Percentiles rank a stretch among this genome's conserved stretches.
Evolutionary conservation across 331 rosid species (phyloP).

Genomic region (Ulmus americana): DNA sequence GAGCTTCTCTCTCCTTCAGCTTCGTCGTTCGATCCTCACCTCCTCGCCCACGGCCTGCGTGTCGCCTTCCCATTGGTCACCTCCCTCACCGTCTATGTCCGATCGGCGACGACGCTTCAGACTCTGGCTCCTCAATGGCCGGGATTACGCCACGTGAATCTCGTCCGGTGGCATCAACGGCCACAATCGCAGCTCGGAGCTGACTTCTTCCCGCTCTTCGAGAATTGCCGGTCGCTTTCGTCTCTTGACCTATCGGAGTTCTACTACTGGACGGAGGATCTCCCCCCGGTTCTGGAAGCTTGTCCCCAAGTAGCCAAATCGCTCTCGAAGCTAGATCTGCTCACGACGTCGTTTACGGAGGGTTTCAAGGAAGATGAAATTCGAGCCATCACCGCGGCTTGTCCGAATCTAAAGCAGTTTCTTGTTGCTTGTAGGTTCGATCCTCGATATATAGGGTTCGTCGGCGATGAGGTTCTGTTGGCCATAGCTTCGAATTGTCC

Average conservation of each 20-base stretch:
- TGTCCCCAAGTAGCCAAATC: slow-evolving; percentile 41
- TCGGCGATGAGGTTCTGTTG: slow-evolving; percentile 61
- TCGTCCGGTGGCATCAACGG: slow-evolving; percentile 87
- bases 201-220: slow-evolving; percentile 54
- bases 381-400: slow-evolving; percentile 44
- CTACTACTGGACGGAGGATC: slow-evolving; percentile 87
- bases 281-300: slow-evolving; percentile 59
- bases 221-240: slow-evolving; percentile 41
- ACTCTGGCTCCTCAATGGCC: slow-evolving; percentile 57
- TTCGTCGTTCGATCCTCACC: slow-evolving; percentile 31
- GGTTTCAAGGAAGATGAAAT: slow-evolving; percentile 67
- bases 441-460: slow-evolving; percentile 63
- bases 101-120: slow-evolving; percentile 52
- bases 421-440: slow-evolving; percentile 70
- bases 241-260: slow-evolving; percentile 72
- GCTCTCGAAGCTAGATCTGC: slow-evolving; percentile 54
- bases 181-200: slow-evolving; percentile 39
- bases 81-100: slow-evolving; percentile 61
- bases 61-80: slow-evolving; percentile 62
- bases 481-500: slow-evolving; percentile 58
- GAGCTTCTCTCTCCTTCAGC: slow-evolving; percentile 46
- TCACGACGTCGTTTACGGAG: slow-evolving; percentile 58
- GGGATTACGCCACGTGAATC: slow-evolving; percentile 55
- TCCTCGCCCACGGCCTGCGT: slow-evolving; percentile 54
- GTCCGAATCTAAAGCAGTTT: slow-evolving; percentile 63